Percentiles rank a stretch among this genome's conserved stretches.
Evolutionary conservation across 495 filamentous ascomycete species (phyloP).

Genomic region (Glonium stellatum): DNA sequence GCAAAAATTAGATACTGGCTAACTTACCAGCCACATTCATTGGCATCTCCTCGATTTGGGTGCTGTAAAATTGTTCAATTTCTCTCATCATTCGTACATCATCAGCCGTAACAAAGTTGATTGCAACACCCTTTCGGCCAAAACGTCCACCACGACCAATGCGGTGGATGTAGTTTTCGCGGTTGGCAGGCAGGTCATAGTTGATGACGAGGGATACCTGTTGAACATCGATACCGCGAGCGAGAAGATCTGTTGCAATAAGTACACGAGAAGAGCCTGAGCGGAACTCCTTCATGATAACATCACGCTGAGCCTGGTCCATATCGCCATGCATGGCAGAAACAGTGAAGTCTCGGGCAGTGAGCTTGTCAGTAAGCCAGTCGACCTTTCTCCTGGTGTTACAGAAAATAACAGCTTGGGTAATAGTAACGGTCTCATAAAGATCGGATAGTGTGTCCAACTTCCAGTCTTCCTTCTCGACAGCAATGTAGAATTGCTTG

Average conservation of each 20-base stretch:
- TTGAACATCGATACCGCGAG: constrained; percentile 98
- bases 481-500: constrained; percentile 99
- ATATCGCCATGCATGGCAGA: constrained; percentile 99
- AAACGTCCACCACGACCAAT: constrained; percentile 99
- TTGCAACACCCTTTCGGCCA: constrained; percentile 98
- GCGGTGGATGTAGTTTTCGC: constrained; percentile 99
- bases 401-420: constrained; percentile 99
- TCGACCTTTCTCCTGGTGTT: constrained; percentile 99
- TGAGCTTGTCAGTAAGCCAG: constrained; percentile 99
- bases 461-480: constrained; percentile 99
- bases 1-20: not conserved
- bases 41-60: constrained; percentile 81
- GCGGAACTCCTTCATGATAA: constrained; percentile 99
- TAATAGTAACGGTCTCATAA: constrained; percentile 99
- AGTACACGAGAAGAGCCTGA: constrained; percentile 95
- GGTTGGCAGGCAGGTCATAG: constrained; percentile 97
- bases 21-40: constrained; percentile 66
- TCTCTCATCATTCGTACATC: constrained; percentile 99
- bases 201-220: constrained; percentile 99
- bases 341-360: constrained; percentile 95
- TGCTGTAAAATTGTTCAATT: constrained; percentile 78
- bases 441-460: constrained; percentile 97
- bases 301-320: constrained; percentile 92
- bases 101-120: constrained; percentile 99
- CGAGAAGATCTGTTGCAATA: constrained; percentile 94